Evolutionary conservation across 345 rosid species (phyloP).

Genomic region (Populus alba): DNA sequence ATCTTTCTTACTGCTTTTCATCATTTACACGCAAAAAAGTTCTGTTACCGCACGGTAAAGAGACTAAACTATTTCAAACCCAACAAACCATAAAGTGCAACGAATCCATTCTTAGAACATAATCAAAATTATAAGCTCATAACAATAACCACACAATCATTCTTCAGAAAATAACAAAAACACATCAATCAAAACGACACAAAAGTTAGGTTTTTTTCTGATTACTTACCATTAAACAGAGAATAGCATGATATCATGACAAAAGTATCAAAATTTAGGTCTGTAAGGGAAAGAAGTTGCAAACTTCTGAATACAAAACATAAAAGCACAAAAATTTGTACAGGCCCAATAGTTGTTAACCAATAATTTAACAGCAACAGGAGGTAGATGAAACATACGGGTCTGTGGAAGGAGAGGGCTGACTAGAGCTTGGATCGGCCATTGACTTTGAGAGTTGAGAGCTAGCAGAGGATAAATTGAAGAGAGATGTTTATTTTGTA

Average conservation of each 20-base stretch:
- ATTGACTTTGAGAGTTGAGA: not conserved
- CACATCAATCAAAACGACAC: too few relatives aligned
- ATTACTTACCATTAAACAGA: not conserved
- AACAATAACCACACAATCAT: not conserved
- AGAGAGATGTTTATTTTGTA: too few relatives aligned
- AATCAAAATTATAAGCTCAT: not conserved
- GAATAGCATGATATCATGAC: not conserved
- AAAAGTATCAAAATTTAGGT: too few relatives aligned
- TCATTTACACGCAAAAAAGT: not conserved
- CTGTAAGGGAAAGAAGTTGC: not conserved
- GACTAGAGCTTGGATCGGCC: conserved; percentile 20
- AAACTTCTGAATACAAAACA: not conserved
- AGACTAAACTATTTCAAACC: not conserved
- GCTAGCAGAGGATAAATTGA: not conserved
- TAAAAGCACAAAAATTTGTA: not conserved
- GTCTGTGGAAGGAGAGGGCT: conserved; percentile 8
- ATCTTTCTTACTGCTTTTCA: conserved; percentile 22
- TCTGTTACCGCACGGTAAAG: not conserved
- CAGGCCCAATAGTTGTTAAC: too few relatives aligned
- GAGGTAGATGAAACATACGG: conserved; percentile 1
- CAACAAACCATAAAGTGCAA: not conserved
- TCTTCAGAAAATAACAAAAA: not conserved
- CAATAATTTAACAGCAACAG: not conserved
- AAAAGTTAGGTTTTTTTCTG: not conserved
- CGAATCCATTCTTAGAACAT: not conserved